phyloP scores from a whole-genome alignment of 1,139 yeast species.

The Pichia norvegensis region DNA sequence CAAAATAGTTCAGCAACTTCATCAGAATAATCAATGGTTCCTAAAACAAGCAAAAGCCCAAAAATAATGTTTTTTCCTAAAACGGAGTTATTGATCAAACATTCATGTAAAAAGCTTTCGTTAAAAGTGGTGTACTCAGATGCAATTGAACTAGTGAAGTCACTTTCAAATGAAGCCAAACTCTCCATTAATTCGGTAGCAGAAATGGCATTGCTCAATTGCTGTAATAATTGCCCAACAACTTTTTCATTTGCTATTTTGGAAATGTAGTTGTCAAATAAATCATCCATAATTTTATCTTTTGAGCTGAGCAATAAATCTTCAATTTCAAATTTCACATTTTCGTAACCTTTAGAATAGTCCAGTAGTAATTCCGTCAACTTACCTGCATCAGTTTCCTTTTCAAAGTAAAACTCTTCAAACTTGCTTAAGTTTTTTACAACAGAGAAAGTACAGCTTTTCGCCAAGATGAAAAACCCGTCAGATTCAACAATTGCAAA shows the following conservation, averaged over 20 bases:
- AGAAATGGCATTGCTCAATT: conserved; percentile 22
- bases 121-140: conserved; percentile 22
- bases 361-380: conserved; percentile 9
- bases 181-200: conserved; percentile 25
- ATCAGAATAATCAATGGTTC: conserved; percentile 33
- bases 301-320: not conserved
- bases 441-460: conserved; percentile 21
- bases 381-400: not conserved
- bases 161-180: conserved; percentile 20
- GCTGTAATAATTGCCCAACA: conserved; percentile 20
- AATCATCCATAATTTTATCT: conserved; percentile 22
- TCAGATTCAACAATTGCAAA: conserved; percentile 26
- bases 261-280: conserved; percentile 31
- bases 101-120: conserved; percentile 17
- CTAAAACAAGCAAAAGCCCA: conserved; percentile 31
- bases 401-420: conserved; percentile 25
- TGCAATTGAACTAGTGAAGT: conserved; percentile 14
- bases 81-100: conserved; percentile 20
- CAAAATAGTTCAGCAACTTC: conserved; percentile 25
- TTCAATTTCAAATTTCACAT: not conserved
- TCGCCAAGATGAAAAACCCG: conserved; percentile 15
- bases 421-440: conserved; percentile 24
- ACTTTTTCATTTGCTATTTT: conserved; percentile 21
- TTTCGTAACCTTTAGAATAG: conserved; percentile 9
- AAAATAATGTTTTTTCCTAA: conserved; percentile 25